A percentile compares a stretch with the other conserved stretches of the same genome.
These are phyloP conservation scores for Peziza echinospora DNA, from an alignment of 495 filamentous ascomycete species.

Conservation along the genomic window DNA sequence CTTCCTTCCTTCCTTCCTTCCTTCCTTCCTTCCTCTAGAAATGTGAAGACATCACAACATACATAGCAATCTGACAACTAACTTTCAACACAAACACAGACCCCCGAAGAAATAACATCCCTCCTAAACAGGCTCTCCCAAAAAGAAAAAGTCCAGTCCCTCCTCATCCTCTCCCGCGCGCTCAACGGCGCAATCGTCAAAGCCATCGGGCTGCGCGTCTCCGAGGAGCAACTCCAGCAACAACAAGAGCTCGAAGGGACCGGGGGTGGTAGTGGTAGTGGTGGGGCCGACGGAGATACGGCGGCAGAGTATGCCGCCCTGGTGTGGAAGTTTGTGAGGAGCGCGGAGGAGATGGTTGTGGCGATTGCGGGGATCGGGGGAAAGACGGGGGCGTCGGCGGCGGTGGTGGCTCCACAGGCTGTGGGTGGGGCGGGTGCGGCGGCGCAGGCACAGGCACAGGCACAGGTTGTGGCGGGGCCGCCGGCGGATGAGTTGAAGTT, in stretches of 20 bases:
- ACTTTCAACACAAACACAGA: too few species aligned
- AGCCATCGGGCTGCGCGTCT: too few species aligned
- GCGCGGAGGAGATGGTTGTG: background rate
- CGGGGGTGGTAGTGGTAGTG: background rate
- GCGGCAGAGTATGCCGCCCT: background rate
- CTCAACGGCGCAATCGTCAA: background rate
- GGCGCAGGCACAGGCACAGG: background rate
- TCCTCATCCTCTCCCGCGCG: background rate
- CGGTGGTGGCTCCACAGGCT: background rate
- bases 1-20: too few species aligned
- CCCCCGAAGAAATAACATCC: too few species aligned
- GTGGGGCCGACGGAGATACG: background rate
- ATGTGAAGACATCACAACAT: too few species aligned
- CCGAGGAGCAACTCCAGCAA: too few species aligned
- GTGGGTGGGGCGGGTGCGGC: background rate
- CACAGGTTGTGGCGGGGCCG: too few species aligned
- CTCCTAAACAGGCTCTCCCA: too few species aligned
- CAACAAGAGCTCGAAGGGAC: too few species aligned
- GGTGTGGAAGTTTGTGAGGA: background rate
- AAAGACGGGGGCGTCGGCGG: background rate
- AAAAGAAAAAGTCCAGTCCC: too few species aligned
- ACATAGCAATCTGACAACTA: too few species aligned
- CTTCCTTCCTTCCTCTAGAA: too few species aligned
- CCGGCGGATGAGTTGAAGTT: conserved; percentile 15
- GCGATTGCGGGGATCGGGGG: background rate